Base-by-base conservation (phyloP, 2,329 filamentous ascomycete genomes). In the Xylaria sp. region DNA sequence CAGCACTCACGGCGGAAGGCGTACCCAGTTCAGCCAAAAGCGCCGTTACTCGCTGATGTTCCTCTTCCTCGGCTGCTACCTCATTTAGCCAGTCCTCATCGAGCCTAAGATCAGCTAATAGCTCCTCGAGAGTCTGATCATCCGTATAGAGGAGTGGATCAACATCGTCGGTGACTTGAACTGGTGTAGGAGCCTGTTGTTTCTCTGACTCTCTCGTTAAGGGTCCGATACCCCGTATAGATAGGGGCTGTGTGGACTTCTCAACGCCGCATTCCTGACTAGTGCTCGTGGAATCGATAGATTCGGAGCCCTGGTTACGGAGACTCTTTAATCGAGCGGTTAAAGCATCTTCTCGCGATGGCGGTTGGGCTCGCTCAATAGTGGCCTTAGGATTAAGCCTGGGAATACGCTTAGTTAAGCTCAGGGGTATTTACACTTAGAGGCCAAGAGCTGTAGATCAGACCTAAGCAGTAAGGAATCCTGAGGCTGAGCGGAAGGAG, bases 101-200 rank as follows among this genome's bases (percentile, higher is more conserved):
- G 2, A 79, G 74, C 26, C 77, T 78, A 9, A 85, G 79, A 33
- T 83, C 81, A 2, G 79, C 81, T 2, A 89, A 79, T 10, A 88
- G 79, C 67, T 87, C 85, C 63, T 88, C 82, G 0, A 88, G 78
- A 0, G 82, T 85, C 56, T 83, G 79, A n/a, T 88, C 85, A 70
- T 87, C 85, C 2, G 83, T 84, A 42, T 81, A 77, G 33, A 84
- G 79, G 20, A 85, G 73, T 1, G 79, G 75, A 46, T 82, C 81
- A 0, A 82, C 79, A 49, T 79, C 77, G 0, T 78, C 77, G 0
- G 59, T 60, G 33, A 26, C 28, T 13, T 63, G 59, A 46, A 49
- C 11, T 48, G 69, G 40, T 38, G 71, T 9, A 44, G 46, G 49
- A 40, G 20, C 62, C 48, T 49, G 60, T 51, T 48, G 49, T 46